A percentile compares a stretch with the other conserved stretches of the same genome.
Evolutionary conservation across 495 filamentous ascomycete genomes (phyloP).

Genomic region (Bombardia bombarda): DNA sequence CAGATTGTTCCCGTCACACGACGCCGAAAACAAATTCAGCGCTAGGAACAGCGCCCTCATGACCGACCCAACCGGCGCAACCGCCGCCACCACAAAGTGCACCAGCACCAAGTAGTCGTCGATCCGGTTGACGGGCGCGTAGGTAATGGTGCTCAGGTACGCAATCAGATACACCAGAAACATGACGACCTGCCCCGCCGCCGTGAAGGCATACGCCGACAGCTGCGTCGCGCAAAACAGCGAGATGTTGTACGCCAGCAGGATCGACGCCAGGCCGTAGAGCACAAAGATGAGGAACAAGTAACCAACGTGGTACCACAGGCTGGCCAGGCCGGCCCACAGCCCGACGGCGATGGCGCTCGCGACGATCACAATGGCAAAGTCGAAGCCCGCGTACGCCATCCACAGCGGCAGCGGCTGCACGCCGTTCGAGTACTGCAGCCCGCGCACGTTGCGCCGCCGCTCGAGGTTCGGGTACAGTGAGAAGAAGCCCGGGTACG

Average conservation of each 20-base stretch:
- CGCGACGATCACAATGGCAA: conserved; percentile 52
- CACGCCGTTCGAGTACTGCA: conserved; percentile 85
- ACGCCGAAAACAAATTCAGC: conserved; percentile 68
- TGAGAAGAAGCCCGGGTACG: conserved; percentile 76
- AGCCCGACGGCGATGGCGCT: conserved; percentile 53
- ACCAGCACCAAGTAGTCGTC: conserved; percentile 51
- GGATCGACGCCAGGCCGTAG: conserved; percentile 63
- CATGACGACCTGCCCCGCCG: conserved; percentile 61
- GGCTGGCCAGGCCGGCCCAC: conserved; percentile 48
- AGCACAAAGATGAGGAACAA: conserved; percentile 68
- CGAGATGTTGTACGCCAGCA: conserved; percentile 67
- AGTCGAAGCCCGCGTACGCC: conserved; percentile 74
- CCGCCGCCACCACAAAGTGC: conserved; percentile 58
- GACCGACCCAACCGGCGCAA: conserved; percentile 64
- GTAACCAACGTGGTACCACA: conserved; percentile 72
- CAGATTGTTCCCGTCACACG: conserved; percentile 55
- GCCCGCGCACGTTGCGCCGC: conserved; percentile 63
- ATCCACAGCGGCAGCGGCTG: conserved; percentile 65
- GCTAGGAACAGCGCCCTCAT: conserved; percentile 61
- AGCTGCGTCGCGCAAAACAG: conserved; percentile 43
- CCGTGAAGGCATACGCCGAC: conserved; percentile 48
- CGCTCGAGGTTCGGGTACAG: conserved; percentile 80
- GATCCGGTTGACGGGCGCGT: conserved; percentile 51
- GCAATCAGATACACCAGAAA: conserved; percentile 74
- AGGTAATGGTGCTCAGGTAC: conserved; percentile 61